A percentile compares a stretch with the other conserved stretches of the same genome.
Evolutionary conservation across 2,329 filamentous ascomycete species (phyloP).

Genomic region (Talaromyces sp.): DNA sequence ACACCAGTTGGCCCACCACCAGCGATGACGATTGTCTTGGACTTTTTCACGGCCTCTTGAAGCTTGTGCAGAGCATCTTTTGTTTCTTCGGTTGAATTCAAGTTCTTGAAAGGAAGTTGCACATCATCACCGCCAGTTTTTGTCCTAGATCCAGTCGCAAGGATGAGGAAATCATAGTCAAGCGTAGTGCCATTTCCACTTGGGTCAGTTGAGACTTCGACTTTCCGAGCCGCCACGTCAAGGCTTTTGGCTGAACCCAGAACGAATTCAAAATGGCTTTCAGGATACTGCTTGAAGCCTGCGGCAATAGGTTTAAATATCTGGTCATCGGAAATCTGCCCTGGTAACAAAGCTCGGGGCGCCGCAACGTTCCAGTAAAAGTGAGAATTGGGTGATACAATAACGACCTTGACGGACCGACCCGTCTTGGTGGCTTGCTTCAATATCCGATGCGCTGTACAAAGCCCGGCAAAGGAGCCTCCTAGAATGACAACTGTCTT

Average conservation of each 20-base stretch:
- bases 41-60: conserved; percentile 1
- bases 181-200: background rate
- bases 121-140: background rate
- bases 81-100: conserved; percentile 8
- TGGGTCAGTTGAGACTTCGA: conserved; percentile 1
- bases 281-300: conserved; percentile 6
- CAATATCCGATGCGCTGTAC: conserved; percentile 5
- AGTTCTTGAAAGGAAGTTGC: conserved; percentile 3
- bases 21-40: conserved; percentile 6
- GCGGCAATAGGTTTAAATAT: conserved; percentile 1
- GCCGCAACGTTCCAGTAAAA: conserved; percentile 7
- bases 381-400: conserved; percentile 7
- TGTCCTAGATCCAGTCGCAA: conserved; percentile 8
- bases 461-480: conserved; percentile 1
- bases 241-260: conserved; percentile 2
- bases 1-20: conserved; percentile 8
- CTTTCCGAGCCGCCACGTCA: background rate
- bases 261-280: conserved; percentile 4
- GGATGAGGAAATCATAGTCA: conserved; percentile 3
- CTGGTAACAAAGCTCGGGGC: conserved; percentile 3
- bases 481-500: conserved; percentile 8
- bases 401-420: conserved; percentile 1
- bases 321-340: conserved; percentile 1
- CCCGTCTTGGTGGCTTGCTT: conserved; percentile 6
- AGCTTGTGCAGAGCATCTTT: conserved; percentile 3